Base-by-base conservation (phyloP, 2,329 filamentous ascomycete genomes). In the Fusarium setosum region DNA sequence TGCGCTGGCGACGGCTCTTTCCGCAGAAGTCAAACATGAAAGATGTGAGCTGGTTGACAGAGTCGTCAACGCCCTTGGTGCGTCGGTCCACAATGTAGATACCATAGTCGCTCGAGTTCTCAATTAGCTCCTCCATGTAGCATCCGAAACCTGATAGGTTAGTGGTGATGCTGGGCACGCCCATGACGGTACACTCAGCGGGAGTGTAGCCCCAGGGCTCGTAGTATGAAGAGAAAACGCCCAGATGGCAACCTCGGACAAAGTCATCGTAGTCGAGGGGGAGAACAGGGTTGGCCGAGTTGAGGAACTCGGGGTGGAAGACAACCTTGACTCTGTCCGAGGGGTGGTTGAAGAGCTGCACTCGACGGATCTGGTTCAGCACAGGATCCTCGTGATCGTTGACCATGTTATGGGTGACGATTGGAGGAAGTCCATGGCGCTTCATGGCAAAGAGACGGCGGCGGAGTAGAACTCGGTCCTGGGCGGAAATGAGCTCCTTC, bases 141-240 rank as follows among this genome's bases (percentile, higher is more conserved):
- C 96, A 98, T 48, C 96, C 96, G 74, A 99, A 99, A 18, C 96
- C 96, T 7, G 96, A 98, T 41, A 99, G 83, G 79, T 99, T 99
- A 24, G 95, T 98, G 11, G 96, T 98, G 80, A 99, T 97, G 79
- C 93, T 97, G 40, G 96, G 96, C 37, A 99, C 94, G 72, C 96
- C 96, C 96, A 98, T 98, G 65, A 98, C 96, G 0, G 96, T 98
- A 80, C 96, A 99, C 79, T 98, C 96, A 51, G 96, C 95, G 0
- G 95, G 96, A 3, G 96, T 99, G 80, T 99, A 99, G 42, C 96
- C 96, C 96, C 96, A 99, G 9, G 96, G 96, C 82, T 99, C 96
- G 78, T 99, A 99, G 86, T 98, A 98, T 4, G 96, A 98, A 21
- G 95, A 86, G 81, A 99, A 99, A 57, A 99, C 89, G 73, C 96